Base-by-base conservation (phyloP, 2,329 filamentous ascomycete genomes). In the Cladophialophora chaetospira region DNA sequence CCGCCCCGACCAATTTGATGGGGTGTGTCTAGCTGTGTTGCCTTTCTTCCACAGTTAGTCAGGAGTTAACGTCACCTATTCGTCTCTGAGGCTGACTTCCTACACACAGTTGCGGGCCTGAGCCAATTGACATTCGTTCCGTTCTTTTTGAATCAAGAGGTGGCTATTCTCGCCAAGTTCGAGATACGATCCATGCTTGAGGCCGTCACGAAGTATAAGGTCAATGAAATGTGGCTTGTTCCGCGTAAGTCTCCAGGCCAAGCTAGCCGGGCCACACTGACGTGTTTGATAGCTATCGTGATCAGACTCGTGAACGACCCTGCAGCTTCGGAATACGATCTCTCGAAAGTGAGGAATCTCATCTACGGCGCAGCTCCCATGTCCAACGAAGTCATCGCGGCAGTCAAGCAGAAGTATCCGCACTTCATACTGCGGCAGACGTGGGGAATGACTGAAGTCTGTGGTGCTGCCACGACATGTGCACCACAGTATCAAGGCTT, bases 311-410 rank as follows among this genome's bases (percentile, higher is more conserved):
- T 58, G 28, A 55, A 58, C 10, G 56, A 58, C 26, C 46, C 56
- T 4, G 25, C 55, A 23, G 56, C 46, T 4, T 36, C 51, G 21
- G 25, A 31, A 33, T 35, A 60, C 69, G 87, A 94, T 65, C 75
- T 95, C 2, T 87, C 82, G 65, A 86, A 82, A 46, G 84, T 93
- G 0, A 76, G 75, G 5, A 71, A 76, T 1, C 71, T 91, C 9
- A 89, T 88, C 69, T 88, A 86, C 0, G 90, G 90, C 2, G 90
- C 90, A 0, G 89, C 90, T 4, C 89, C 90, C 0, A 75, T 92
- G 0, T 89, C 89, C 1, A 78, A 83, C 60, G 89, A 93, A 70
- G 89, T 87, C 0, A 82, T 87, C 0, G 77, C 82, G 26, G 85
- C 88, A 4, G 72, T 91, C n/a, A 74, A 78, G 17, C 79, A 79